A percentile compares a stretch with the other conserved stretches of the same genome.
Evolutionary conservation across 495 filamentous ascomycete species (phyloP).

Genomic region (Neurospora sp.): DNA sequence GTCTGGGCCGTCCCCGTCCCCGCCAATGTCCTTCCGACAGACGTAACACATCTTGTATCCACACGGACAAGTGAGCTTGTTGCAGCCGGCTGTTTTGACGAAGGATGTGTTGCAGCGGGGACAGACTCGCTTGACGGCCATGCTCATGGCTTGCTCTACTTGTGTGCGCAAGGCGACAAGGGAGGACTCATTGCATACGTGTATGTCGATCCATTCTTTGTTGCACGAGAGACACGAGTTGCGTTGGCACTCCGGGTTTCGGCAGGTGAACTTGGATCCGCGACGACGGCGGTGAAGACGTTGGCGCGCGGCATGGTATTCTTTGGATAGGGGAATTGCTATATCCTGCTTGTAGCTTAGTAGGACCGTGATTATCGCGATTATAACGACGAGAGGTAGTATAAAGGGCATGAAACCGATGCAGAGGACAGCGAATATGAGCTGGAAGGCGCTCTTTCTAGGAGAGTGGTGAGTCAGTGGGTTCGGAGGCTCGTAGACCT

Average conservation of each 20-base stretch:
- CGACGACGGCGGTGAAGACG: conserved; percentile 52
- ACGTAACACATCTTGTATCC: conserved; percentile 97
- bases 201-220: conserved; percentile 56
- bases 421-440: conserved; percentile 31
- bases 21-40: conserved; percentile 54
- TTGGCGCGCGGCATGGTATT: conserved; percentile 44
- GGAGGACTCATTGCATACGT: conserved; percentile 75
- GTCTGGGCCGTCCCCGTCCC: conserved; percentile 40
- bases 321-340: conserved; percentile 23
- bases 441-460: conserved; percentile 22
- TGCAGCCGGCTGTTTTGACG: conserved; percentile 87
- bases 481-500: conserved; percentile 53
- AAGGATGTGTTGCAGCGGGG: conserved; percentile 83
- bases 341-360: conserved; percentile 25
- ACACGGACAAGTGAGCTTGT: conserved; percentile 95
- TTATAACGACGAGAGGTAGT: conserved; percentile 27
- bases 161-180: conserved; percentile 74
- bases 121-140: conserved; percentile 92
- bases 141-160: conserved; percentile 81
- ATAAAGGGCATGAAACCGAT: conserved; percentile 42
- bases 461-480: neutral
- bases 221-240: conserved; percentile 69
- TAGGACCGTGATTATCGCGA: conserved; percentile 27
- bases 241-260: conserved; percentile 50
- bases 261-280: conserved; percentile 66